A percentile compares a stretch with the other conserved stretches of the same genome.
Evolutionary conservation across 1,139 yeast species (phyloP).

Genomic region (Pichia sp.): DNA sequence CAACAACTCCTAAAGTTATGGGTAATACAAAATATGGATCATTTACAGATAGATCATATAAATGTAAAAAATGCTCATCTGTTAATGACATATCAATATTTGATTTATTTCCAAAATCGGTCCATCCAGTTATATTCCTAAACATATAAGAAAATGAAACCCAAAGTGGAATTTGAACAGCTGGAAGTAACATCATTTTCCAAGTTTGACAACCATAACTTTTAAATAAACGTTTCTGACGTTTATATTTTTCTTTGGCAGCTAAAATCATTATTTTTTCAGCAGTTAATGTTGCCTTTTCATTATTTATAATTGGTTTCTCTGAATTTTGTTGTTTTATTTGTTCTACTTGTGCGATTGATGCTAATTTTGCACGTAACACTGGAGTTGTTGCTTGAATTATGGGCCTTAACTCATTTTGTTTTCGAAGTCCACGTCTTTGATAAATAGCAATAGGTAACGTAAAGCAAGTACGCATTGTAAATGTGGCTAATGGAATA

Average conservation of each 20-base stretch:
- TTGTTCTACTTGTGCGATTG: constrained; percentile 38
- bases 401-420: constrained; percentile 62
- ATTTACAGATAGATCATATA: constrained; percentile 46
- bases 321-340: constrained; percentile 14
- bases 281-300: constrained; percentile 49
- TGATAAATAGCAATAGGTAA: constrained; percentile 74
- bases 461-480: constrained; percentile 60
- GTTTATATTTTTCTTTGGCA: constrained; percentile 67
- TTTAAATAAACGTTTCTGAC: constrained; percentile 65
- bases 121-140: constrained; percentile 72
- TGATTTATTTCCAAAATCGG: constrained; percentile 41
- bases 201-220: constrained; percentile 67
- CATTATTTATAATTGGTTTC: constrained; percentile 12
- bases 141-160: constrained; percentile 68
- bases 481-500: constrained; percentile 68
- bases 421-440: constrained; percentile 62
- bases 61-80: constrained; percentile 55
- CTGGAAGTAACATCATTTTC: constrained; percentile 69
- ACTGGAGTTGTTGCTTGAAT: constrained; percentile 74
- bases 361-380: constrained; percentile 63
- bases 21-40: constrained; percentile 70
- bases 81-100: constrained; percentile 46
- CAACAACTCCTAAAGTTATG: constrained; percentile 57
- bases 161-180: constrained; percentile 88
- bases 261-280: constrained; percentile 73